Conservation (phyloP, 75 land plant species). For the Selaginella tamariscina region DNA sequence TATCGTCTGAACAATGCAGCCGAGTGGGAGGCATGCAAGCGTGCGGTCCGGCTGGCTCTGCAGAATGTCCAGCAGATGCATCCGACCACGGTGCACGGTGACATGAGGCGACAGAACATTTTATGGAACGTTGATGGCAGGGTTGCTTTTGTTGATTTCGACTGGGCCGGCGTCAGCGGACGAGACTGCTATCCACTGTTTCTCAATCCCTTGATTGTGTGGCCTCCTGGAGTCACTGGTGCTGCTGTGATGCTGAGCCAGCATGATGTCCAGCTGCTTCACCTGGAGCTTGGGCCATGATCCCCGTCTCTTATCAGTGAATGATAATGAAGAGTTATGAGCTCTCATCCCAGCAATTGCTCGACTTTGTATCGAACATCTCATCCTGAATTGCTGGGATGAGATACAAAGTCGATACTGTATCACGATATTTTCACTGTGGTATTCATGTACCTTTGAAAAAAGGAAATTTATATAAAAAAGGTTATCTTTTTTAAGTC, state of each 20-base stretch:
- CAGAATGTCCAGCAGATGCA: background rate
- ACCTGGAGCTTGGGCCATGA: slow-evolving; percentile 1
- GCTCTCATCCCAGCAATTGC: no score
- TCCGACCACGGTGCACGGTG: background rate
- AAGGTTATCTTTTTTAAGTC: no score
- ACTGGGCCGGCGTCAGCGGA: slow-evolving; percentile 2
- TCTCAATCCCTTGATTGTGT: background rate
- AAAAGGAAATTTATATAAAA: no score
- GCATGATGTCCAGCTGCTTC: background rate
- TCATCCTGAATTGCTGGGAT: no score
- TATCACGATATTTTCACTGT: no score
- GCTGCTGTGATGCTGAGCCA: slow-evolving; percentile 1
- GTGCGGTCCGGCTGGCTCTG: slow-evolving; percentile 4
- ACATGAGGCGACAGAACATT: background rate
- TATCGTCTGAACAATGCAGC: background rate
- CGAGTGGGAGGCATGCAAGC: slow-evolving; percentile 1
- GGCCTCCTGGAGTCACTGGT: slow-evolving; percentile 2
- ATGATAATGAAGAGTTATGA: no score
- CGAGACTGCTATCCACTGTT: slow-evolving; percentile 1
- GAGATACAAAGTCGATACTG: no score
- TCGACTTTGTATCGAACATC: no score
- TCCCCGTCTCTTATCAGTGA: no score
- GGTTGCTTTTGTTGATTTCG: background rate
- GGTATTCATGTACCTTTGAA: no score
- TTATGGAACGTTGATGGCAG: background rate